Base-by-base conservation (phyloP, 2,329 filamentous ascomycete species). In the Scedosporium minutisporum region DNA sequence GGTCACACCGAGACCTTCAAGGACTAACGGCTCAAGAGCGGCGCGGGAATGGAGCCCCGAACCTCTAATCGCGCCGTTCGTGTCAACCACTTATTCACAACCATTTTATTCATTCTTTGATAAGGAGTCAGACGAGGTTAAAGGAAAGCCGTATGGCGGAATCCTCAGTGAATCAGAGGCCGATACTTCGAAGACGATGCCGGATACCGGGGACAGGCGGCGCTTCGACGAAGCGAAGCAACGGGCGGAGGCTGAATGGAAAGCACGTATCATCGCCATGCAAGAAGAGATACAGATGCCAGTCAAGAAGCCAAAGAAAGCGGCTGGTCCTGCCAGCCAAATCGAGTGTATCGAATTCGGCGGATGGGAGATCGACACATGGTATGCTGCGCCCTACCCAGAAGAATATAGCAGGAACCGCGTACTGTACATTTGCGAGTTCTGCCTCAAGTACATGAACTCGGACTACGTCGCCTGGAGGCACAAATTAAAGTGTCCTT, bases 281-380 rank as follows among this genome's bases (percentile, higher is more conserved):
- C 87, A 93, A 67, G 83, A 84, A 29, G 86, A 85, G 65, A 77
- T 79, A n/a, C 85, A 86, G 55, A 78, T 82, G 16, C 83, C 85
- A 14, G 76, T 81, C 23, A 87, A 86, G 69, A 88, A 86, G 70
- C 78, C 85, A 18, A 86, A 87, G 68, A 96, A 96, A 71, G 79
- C 88, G 3, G 86, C 87, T n/a, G 91, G 90, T 0, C 91, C 91
- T 29, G 90, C 91, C 4, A 97, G 93, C 73, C 95, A 97, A 76
- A 97, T 99, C 73, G 96, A 97, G 74, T 97, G 93, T 76, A 96
- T 99, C 77, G 95, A 96, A 70, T 97, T 99, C 76, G 95, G 95
- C 57, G 91, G 92, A 60, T 96, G 89, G 82, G 95, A 99, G 74
- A 99, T 99, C 68, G 95, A 99, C 72, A 99, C 95, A 3, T 97